phyloP scores from a whole-genome alignment of 73 alveolate genomes.

The Urostyla sp. region DNA sequence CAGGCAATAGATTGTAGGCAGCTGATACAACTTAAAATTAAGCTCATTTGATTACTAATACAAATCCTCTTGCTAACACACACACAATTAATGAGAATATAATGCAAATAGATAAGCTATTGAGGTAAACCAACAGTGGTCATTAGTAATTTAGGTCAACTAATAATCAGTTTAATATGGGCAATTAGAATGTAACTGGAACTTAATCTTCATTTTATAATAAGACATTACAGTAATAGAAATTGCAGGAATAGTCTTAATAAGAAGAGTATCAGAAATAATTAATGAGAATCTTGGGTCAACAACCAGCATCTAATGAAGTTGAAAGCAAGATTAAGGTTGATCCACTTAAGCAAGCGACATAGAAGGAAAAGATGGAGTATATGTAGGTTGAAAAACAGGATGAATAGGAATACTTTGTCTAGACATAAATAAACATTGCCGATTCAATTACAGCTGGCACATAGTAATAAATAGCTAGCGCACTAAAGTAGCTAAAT shows the following conservation, averaged over 20 bases:
- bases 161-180: not conserved
- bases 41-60: slow-evolving; percentile 13
- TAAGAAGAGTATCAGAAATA: slow-evolving; percentile 29
- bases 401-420: not conserved
- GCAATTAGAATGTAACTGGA: not conserved
- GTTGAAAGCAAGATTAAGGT: not conserved
- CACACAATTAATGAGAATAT: slow-evolving; percentile 18
- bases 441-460: slow-evolving; percentile 36
- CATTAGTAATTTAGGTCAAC: not conserved
- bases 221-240: slow-evolving; percentile 7
- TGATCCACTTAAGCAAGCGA: slow-evolving; percentile 19
- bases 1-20: not conserved
- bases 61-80: slow-evolving; percentile 33
- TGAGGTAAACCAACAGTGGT: not conserved
- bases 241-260: slow-evolving; percentile 15
- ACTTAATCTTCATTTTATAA: slow-evolving; percentile 38
- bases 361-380: slow-evolving; percentile 17
- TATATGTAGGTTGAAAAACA: not conserved
- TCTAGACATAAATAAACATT: slow-evolving; percentile 22
- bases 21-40: not conserved
- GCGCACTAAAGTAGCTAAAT: not conserved
- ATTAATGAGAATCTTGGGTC: slow-evolving; percentile 40
- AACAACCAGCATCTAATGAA: slow-evolving; percentile 4
- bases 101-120: slow-evolving; percentile 1
- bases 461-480: not conserved